phyloP scores from a whole-genome alignment of 108 stramenopile genomes.

The Stephanodiscus minutulus region DNA sequence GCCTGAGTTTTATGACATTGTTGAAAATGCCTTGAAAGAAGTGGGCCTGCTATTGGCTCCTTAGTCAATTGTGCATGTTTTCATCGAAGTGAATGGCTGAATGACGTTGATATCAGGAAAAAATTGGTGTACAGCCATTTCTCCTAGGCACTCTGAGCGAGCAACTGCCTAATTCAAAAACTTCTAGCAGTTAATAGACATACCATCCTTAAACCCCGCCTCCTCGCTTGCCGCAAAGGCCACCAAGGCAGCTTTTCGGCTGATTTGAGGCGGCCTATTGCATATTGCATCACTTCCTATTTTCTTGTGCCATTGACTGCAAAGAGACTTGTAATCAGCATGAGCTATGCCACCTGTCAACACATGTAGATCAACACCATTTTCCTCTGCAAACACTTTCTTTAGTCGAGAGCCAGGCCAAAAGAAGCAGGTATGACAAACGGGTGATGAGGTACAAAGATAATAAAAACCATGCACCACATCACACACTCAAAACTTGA shows the following conservation, averaged over 20 bases:
- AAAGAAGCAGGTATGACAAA: background rate
- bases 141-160: background rate
- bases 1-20: conserved; percentile 23
- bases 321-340: conserved; percentile 66
- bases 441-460: background rate
- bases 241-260: too few relatives aligned
- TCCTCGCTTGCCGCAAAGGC: too few relatives aligned
- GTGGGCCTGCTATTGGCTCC: conserved; percentile 31
- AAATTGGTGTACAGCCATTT: conserved; percentile 3
- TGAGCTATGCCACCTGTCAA: conserved; percentile 40
- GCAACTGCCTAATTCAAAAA: background rate
- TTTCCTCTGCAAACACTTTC: conserved; percentile 35
- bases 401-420: conserved; percentile 41
- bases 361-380: conserved; percentile 35
- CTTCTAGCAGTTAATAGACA: too few relatives aligned
- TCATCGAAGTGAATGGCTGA: background rate
- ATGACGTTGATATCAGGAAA: conserved; percentile 4
- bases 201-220: too few relatives aligned
- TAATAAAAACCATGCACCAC: background rate
- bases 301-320: conserved; percentile 78
- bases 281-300: conserved; percentile 64
- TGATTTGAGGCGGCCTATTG: conserved; percentile 77
- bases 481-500: conserved; percentile 13
- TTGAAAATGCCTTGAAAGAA: conserved; percentile 36
- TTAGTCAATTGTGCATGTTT: background rate